Conservation (phyloP, 192 early-diverging fungal genomes). For the Coemansia sp. region DNA sequence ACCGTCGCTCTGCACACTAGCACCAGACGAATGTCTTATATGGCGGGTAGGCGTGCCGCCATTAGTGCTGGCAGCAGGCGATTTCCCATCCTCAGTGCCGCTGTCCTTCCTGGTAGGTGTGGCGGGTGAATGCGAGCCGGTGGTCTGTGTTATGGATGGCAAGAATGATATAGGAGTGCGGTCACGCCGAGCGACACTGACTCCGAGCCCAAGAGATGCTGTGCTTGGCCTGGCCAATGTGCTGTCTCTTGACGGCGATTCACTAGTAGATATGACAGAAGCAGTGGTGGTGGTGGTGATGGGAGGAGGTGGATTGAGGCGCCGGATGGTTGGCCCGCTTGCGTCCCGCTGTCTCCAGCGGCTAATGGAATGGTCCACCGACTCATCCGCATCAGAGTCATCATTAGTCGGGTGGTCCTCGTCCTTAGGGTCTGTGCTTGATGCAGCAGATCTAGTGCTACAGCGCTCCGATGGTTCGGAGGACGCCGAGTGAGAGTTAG, state of each 20-base stretch:
- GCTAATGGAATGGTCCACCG: neutral
- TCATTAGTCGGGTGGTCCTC: no score
- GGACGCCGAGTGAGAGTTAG: neutral
- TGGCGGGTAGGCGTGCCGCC: neutral
- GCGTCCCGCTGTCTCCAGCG: constrained; percentile 23
- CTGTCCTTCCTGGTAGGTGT: neutral
- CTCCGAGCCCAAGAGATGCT: constrained; percentile 18
- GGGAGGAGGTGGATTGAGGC: constrained; percentile 8
- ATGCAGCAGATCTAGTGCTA: neutral
- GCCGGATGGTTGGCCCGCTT: constrained; percentile 12
- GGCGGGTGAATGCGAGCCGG: neutral
- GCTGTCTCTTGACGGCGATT: neutral
- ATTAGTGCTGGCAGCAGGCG: neutral
- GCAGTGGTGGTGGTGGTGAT: neutral
- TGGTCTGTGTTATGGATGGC: neutral
- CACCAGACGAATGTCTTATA: neutral
- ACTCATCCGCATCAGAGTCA: neutral
- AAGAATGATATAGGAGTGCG: neutral
- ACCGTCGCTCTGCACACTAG: neutral
- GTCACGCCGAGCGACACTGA: constrained; percentile 13
- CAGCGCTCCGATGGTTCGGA: neutral
- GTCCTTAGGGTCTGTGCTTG: neutral
- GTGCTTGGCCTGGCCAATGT: neutral
- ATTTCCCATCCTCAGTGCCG: neutral
- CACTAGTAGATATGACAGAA: no score